phyloP scores from a whole-genome alignment of 2,329 filamentous ascomycete genomes.

The Aspergillus brasiliensis region DNA sequence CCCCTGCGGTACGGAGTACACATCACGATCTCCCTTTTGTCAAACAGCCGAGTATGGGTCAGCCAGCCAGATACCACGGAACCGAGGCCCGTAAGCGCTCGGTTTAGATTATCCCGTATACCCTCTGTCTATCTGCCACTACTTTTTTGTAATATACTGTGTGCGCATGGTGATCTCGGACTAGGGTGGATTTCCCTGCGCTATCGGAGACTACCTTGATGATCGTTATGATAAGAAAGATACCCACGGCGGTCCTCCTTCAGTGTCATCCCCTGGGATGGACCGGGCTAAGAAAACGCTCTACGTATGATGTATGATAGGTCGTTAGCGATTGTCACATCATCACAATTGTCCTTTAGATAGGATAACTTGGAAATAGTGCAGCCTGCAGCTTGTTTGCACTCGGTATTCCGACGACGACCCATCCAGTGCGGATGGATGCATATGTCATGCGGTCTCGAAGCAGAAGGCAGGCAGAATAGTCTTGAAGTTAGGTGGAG shows the following conservation, averaged over 20 bases:
- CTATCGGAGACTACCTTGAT: neutral
- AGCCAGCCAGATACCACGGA: neutral
- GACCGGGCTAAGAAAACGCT: neutral
- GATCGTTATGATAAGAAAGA: neutral
- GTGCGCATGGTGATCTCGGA: neutral
- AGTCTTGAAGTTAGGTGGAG: too few relatives aligned
- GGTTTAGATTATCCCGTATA: neutral
- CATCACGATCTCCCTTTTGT: neutral
- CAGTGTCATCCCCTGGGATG: neutral
- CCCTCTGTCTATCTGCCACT: neutral
- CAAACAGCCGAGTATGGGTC: neutral
- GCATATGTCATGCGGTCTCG: neutral
- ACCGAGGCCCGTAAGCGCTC: neutral
- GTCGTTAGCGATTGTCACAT: too few relatives aligned
- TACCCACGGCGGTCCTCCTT: too few relatives aligned
- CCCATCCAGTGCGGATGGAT: neutral
- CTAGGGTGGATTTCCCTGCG: neutral
- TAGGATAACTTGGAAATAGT: neutral
- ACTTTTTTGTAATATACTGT: neutral
- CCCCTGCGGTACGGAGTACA: neutral
- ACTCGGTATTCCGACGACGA: neutral
- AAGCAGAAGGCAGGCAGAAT: neutral
- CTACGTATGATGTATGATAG: neutral
- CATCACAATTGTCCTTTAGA: neutral
- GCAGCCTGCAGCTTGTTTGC: too few relatives aligned